Base-by-base conservation (phyloP, 2,329 filamentous ascomycete species). In the Lachnellula cervina region DNA sequence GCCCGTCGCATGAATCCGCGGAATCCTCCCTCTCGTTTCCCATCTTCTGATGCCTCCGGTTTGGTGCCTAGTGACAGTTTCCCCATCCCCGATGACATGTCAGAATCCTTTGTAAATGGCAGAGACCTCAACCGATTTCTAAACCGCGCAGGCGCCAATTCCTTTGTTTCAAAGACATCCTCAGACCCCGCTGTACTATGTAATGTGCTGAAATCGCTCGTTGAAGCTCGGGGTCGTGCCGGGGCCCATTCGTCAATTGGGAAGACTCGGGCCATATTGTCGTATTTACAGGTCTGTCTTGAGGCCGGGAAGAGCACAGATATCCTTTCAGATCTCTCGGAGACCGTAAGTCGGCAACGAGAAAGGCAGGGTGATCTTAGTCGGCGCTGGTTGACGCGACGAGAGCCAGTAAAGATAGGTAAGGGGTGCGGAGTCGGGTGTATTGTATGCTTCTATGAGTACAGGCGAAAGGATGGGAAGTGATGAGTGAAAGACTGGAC, bases 231-330 rank as follows among this genome's bases (percentile, higher is more conserved):
- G 71, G 62, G 55, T 63, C 76, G 75, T 51, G 65, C 61, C 21
- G 73, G 68, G 43, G 73, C 71, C 75, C 73, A 76, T 59, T 77
- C 75, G 59, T 68, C 66, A 56, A 74, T 63, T 50, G 72, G 70
- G 59, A 74, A 71, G 57, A 74, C 70, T 62, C 73, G 69, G 59
- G 65, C 69, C 60, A 74, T 68, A 19, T 17, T 59, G 42, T 51
- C 23, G 34, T 50, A 8, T 17, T 17, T 23, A 2, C 40, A 34
- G 11, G 19, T 25, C 9, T 17, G n/a, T 17, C 17, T 23, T 28
- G 34, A 32, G 25, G 14, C 17, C 23, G 16, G 11, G 19, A 14
- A 38, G 44, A 46, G 19, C n/a, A 16, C 7, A 16, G 42, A n/a
- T 28, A 14, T 13, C 3, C 11, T 23, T n/a, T 13, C 34, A 19